Percentiles rank a stretch among this genome's conserved stretches.
Evolutionary conservation across 371 early-diverging fungal species (phyloP).

Genomic region (Zancudomyces culisetae): DNA sequence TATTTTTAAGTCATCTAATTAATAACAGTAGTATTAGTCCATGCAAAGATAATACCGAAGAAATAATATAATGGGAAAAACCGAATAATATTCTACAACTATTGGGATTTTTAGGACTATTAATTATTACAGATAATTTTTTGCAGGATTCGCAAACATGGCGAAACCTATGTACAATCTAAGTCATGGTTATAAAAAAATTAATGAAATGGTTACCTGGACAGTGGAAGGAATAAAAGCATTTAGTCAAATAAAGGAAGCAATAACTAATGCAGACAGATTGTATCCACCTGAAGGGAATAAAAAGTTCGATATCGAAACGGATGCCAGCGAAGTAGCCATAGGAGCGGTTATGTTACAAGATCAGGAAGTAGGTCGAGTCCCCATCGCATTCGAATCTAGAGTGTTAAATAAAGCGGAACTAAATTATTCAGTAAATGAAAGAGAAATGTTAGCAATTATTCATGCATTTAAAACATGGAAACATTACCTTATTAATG

Average conservation of each 20-base stretch:
- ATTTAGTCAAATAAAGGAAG: background rate
- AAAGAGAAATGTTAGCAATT: background rate
- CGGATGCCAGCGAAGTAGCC: background rate
- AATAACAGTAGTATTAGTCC: background rate
- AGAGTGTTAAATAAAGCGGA: conserved; percentile 1
- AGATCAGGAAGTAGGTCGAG: background rate
- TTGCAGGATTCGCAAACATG: background rate
- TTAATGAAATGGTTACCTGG: background rate
- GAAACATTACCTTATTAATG: background rate
- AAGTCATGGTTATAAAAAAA: background rate
- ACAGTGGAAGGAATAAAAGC: background rate
- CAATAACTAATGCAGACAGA: background rate
- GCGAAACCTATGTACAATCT: background rate
- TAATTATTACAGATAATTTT: conserved; percentile 1
- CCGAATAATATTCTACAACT: background rate
- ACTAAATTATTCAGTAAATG: background rate
- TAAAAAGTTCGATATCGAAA: background rate
- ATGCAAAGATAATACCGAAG: background rate
- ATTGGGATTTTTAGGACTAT: background rate
- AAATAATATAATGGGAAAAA: background rate
- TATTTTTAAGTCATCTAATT: background rate
- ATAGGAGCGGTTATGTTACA: background rate
- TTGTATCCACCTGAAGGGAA: background rate
- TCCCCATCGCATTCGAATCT: background rate
- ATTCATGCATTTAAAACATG: background rate